These are phyloP conservation scores for Paraphaeosphaeria sporulosa DNA, from an alignment of 2,329 filamentous ascomycete genomes.

Conservation along the genomic window DNA sequence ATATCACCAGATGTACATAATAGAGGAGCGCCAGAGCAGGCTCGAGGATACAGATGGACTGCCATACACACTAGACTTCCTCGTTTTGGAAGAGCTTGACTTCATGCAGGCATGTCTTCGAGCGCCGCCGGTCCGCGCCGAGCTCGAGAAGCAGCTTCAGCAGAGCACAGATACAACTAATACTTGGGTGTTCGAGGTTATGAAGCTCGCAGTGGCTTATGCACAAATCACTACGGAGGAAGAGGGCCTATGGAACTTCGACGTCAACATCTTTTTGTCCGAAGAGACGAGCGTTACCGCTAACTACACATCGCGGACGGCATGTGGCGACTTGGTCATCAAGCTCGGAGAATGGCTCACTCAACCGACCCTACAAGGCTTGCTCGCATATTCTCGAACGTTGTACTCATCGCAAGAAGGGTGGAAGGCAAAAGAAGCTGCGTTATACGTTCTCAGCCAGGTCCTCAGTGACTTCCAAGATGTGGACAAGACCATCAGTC, in stretches of 20 bases:
- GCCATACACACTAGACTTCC: conserved; percentile 93
- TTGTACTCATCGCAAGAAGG: conserved; percentile 68
- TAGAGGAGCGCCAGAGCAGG: conserved; percentile 83
- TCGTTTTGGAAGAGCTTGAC: conserved; percentile 92
- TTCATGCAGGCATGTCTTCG: conserved; percentile 91
- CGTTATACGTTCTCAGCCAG: conserved; percentile 85
- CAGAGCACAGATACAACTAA: conserved; percentile 62
- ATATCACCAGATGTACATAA: conserved; percentile 85
- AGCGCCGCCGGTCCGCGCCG: conserved; percentile 85
- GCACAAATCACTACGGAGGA: conserved; percentile 92
- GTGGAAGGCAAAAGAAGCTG: conserved; percentile 78
- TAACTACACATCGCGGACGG: conserved; percentile 94
- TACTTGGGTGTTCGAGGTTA: conserved; percentile 86
- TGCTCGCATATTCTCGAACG: conserved; percentile 77
- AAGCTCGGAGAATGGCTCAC: conserved; percentile 92
- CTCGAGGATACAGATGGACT: conserved; percentile 89
- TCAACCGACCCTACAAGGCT: conserved; percentile 75
- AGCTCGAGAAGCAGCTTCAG: conserved; percentile 82
- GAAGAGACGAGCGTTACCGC: conserved; percentile 95
- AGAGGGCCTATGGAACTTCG: conserved; percentile 94
- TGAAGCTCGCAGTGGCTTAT: conserved; percentile 85
- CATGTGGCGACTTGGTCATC: conserved; percentile 89
- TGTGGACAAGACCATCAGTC: conserved; percentile 72
- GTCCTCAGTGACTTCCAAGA: conserved; percentile 85
- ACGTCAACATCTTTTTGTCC: conserved; percentile 92